Conservation (phyloP, 352 stramenopile species). For the Phytophthora lateralis region DNA sequence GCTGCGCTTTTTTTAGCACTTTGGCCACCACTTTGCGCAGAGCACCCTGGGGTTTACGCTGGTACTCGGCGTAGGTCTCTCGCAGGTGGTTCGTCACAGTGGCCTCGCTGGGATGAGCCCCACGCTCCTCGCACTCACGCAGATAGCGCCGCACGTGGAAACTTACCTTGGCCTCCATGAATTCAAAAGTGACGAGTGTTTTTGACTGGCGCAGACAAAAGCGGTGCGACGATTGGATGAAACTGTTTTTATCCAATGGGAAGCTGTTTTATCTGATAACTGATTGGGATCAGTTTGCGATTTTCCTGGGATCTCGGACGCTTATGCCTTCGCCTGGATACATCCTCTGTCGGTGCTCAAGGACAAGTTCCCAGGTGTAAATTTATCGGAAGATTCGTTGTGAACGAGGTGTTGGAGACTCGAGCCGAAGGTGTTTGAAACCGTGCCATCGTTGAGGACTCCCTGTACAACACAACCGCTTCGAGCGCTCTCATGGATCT, state of each 20-base stretch:
- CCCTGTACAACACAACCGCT: too few relatives aligned
- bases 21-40: slow-evolving; percentile 75
- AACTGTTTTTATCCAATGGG: not conserved
- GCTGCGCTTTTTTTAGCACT: slow-evolving; percentile 67
- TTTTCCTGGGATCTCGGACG: too few relatives aligned
- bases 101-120: slow-evolving; percentile 58
- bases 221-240: not conserved
- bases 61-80: slow-evolving; percentile 86
- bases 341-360: not conserved
- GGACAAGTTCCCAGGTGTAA: not conserved
- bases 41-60: slow-evolving; percentile 76
- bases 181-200: not conserved
- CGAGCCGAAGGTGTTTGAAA: not conserved
- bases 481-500: too few relatives aligned
- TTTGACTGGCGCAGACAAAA: slow-evolving; percentile 1
- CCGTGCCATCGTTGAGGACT: too few relatives aligned
- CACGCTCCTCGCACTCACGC: slow-evolving; percentile 77
- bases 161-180: slow-evolving; percentile 86
- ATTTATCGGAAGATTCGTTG: not conserved
- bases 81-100: slow-evolving; percentile 67
- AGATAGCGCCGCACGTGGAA: slow-evolving; percentile 89
- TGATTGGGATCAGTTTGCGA: too few relatives aligned
- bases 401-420: not conserved
- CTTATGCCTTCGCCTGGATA: not conserved
- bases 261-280: not conserved